Evolutionary conservation across 2,329 filamentous ascomycete genomes (phyloP), one percentile per base, ranked within the genome.

Genomic region (Epichloe brachyelytri): DNA sequence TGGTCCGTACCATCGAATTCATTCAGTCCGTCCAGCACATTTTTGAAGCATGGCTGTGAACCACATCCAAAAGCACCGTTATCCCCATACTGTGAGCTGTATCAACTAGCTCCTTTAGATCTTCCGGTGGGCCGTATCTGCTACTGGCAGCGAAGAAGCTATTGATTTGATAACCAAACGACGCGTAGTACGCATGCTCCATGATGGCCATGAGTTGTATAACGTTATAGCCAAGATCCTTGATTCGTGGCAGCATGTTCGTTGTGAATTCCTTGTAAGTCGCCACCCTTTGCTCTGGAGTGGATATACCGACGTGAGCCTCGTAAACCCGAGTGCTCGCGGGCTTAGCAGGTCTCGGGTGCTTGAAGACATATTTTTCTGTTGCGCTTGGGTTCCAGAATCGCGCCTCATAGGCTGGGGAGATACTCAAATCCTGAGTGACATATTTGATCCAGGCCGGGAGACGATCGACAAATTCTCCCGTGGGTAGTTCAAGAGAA

Each of bases 111-210:
- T 97, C 91, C 68, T 95, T 98, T 58, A 98, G 75, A 38, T 97
- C 93, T 63, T 98, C 93, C 0, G 93, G 93, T 1, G 83, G 79
- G 41, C 93, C 93, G 63, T 95, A 98, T 55, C 93, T 83, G 67
- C 91, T 97, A 68, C 90, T 96, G 12, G 91, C 90, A 30, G 93
- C 93, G 62, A 97, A 98, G 75, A 98, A 98, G 69, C 86, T 96
- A 74, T 97, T 98, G 71, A 98, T 82, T 69, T 98, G 93, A 68
- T 98, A 98, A 45, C 93, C 93, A 62, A 98, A 98, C 63, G 91
- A 97, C 61, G 93, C 93, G 66, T 98, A 98, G 75, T 98, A 98
- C 47, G 93, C 93, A 69, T 98, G 93, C 66, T 98, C 93, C 91
- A 98, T 98, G 63, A 98, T 78, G 44, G 93, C 93, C 93, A 98